phyloP scores from a whole-genome alignment of 2,329 filamentous ascomycete species.

The Penicillium griseofulvum region DNA sequence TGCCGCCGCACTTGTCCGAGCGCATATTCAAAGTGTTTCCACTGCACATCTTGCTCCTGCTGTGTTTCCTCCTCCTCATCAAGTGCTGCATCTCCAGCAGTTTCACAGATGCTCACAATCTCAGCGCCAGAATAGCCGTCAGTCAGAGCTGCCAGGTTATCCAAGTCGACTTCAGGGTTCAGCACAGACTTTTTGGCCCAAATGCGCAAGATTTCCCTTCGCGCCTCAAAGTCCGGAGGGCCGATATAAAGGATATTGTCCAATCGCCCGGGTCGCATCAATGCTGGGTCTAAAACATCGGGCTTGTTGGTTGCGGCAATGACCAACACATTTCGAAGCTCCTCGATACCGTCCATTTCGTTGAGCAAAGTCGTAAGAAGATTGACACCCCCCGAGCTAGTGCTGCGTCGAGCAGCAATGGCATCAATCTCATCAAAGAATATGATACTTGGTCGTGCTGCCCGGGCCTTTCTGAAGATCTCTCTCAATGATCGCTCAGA shows the following conservation, averaged over 20 bases:
- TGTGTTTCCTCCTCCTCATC: constrained; percentile 50
- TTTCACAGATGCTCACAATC: constrained; percentile 61
- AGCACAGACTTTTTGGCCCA: constrained; percentile 63
- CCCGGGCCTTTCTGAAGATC: constrained; percentile 78
- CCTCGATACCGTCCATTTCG: constrained; percentile 94
- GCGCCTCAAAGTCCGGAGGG: constrained; percentile 69
- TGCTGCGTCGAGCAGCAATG: constrained; percentile 63
- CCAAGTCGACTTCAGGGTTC: constrained; percentile 62
- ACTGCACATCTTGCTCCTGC: constrained; percentile 37
- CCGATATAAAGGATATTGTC: constrained; percentile 83
- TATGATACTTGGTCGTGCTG: constrained; percentile 86
- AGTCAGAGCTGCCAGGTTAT: constrained; percentile 60
- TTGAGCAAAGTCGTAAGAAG: constrained; percentile 86
- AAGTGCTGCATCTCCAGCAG: constrained; percentile 51
- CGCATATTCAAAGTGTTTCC: constrained; percentile 46
- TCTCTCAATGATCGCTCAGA: constrained; percentile 82
- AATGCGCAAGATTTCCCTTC: constrained; percentile 72
- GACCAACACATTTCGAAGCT: constrained; percentile 77
- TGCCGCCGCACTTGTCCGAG: constrained; percentile 52
- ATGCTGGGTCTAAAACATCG: constrained; percentile 77
- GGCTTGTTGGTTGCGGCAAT: constrained; percentile 91
- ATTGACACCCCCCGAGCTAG: constrained; percentile 61
- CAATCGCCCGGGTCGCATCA: constrained; percentile 82
- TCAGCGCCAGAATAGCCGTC: constrained; percentile 86
- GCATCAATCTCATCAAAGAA: constrained; percentile 97